A percentile compares a stretch with the other conserved stretches of the same genome.
phyloP scores from a whole-genome alignment of 2,329 filamentous ascomycete genomes.

The Penicillium occitanis region DNA sequence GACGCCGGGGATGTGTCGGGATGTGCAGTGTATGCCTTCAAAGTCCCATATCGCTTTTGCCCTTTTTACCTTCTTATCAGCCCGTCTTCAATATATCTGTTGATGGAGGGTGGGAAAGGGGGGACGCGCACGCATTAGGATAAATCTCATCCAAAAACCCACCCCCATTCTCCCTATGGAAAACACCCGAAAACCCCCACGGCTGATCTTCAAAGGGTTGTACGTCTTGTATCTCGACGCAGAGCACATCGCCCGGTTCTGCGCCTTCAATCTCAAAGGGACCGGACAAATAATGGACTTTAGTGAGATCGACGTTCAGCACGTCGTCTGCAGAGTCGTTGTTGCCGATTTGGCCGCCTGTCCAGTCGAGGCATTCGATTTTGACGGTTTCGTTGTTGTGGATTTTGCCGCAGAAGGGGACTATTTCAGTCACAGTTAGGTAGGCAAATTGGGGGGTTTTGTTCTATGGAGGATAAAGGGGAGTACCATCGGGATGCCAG shows the following conservation, averaged over 20 bases:
- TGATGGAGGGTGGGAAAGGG: too few species aligned
- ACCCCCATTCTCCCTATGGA: slow-evolving; percentile 77
- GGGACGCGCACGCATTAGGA: slow-evolving; percentile 64
- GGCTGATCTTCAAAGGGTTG: slow-evolving; percentile 82
- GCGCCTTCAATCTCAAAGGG: slow-evolving; percentile 85
- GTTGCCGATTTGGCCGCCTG: slow-evolving; percentile 77
- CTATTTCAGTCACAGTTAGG: slow-evolving; percentile 45
- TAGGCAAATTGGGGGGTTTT: too few species aligned
- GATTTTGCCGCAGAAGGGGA: slow-evolving; percentile 71
- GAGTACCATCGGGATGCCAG: slow-evolving; percentile 85
- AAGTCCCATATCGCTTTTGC: slow-evolving; percentile 77
- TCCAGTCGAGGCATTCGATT: slow-evolving; percentile 88
- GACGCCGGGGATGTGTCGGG: slow-evolving; percentile 81
- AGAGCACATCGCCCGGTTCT: slow-evolving; percentile 77
- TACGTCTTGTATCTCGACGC: slow-evolving; percentile 90
- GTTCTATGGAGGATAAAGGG: neutral
- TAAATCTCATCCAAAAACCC: slow-evolving; percentile 88
- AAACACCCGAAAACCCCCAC: slow-evolving; percentile 88
- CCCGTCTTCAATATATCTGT: neutral
- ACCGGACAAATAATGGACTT: slow-evolving; percentile 83
- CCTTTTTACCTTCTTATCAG: slow-evolving; percentile 27
- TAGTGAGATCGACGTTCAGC: slow-evolving; percentile 77
- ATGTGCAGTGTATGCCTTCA: slow-evolving; percentile 76
- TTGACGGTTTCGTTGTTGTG: slow-evolving; percentile 85
- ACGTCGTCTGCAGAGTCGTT: slow-evolving; percentile 89